Evolutionary conservation across 2,329 filamentous ascomycete species (phyloP).

Genomic region (Alternaria triticina): DNA sequence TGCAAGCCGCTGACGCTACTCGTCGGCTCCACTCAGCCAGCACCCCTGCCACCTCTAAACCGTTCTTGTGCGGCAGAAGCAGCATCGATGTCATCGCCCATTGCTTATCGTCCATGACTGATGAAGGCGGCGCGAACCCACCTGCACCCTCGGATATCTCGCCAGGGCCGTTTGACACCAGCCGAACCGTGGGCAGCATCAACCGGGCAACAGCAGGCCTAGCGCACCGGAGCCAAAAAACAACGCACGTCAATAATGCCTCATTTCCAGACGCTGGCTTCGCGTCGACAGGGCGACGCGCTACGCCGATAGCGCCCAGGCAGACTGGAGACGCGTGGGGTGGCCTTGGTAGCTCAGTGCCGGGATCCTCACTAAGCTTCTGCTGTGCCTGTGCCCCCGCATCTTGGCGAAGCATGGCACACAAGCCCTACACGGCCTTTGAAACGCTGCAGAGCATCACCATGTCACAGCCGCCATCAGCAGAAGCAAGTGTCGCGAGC

Average conservation of each 20-base stretch:
- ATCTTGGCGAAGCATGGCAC: conserved; percentile 10
- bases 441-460: not conserved
- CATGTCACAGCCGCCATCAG: not conserved
- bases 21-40: conserved; percentile 18
- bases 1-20: conserved; percentile 26
- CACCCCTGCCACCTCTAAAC: conserved; percentile 16
- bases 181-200: conserved; percentile 1
- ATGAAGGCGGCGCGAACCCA: conserved; percentile 15
- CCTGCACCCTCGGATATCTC: not conserved
- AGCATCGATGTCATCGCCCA: conserved; percentile 23
- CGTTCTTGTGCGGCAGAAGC: conserved; percentile 12
- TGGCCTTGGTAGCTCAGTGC: conserved; percentile 9
- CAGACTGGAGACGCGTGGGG: conserved; percentile 14
- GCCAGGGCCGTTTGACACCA: not conserved
- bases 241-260: conserved; percentile 19
- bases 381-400: conserved; percentile 17
- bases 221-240: conserved; percentile 16
- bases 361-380: conserved; percentile 28
- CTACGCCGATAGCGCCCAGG: conserved; percentile 15
- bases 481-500: not conserved
- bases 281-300: conserved; percentile 9
- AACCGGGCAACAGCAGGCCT: not conserved
- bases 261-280: conserved; percentile 11
- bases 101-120: conserved; percentile 26
- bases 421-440: not conserved